phyloP scores from a whole-genome alignment of 2,329 filamentous ascomycete species.

The Xylariaceae sp. region DNA sequence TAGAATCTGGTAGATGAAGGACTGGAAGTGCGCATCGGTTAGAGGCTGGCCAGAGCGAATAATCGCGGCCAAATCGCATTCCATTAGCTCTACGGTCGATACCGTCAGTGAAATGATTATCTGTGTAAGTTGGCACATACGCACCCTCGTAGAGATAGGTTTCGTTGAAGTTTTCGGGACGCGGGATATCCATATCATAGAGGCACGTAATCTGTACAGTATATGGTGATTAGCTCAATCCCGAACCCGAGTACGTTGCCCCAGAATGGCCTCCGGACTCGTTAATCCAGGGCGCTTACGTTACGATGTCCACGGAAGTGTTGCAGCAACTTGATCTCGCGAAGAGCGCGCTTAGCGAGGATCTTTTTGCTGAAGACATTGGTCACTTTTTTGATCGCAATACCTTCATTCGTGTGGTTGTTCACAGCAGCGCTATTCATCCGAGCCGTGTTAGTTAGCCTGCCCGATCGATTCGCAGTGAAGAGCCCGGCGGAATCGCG shows the following conservation, averaged over 20 bases:
- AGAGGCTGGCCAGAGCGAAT: constrained; percentile 95
- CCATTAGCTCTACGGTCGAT: constrained; percentile 77
- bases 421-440: constrained; percentile 86
- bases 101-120: constrained; percentile 16
- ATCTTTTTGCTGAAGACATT: constrained; percentile 99
- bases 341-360: constrained; percentile 90
- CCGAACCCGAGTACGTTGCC: constrained; percentile 32
- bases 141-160: constrained; percentile 96
- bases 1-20: constrained; percentile 99
- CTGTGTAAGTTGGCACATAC: constrained; percentile 25
- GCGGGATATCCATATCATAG: constrained; percentile 98
- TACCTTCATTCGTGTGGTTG: constrained; percentile 82
- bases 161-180: constrained; percentile 97
- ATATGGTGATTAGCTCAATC: constrained; percentile 9
- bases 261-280: background rate
- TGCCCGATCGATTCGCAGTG: background rate
- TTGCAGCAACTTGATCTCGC: constrained; percentile 97
- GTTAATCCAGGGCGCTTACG: constrained; percentile 45
- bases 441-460: constrained; percentile 8
- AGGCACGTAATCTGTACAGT: constrained; percentile 88
- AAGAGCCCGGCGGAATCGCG: constrained; percentile 15
- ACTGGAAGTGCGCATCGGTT: constrained; percentile 98
- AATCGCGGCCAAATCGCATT: constrained; percentile 96
- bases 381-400: constrained; percentile 99
- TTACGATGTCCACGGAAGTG: constrained; percentile 92